Percentiles rank a stretch among this genome's conserved stretches.
Conservation (phyloP, 208 protist species). For the Trypanosoma rangeli region DNA sequence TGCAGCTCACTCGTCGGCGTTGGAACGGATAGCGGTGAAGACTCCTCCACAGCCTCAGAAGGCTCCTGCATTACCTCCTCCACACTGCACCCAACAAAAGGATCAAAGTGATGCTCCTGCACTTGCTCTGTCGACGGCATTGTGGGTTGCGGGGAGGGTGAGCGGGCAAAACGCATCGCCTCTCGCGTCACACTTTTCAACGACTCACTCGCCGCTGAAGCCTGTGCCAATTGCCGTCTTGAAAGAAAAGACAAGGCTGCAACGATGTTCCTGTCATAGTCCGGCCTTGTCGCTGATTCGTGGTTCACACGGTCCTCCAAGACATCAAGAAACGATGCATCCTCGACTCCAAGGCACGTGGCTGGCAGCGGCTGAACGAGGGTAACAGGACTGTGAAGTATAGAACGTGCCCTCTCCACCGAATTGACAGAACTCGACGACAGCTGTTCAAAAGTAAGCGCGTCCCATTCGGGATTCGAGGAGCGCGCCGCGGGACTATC, state of each 20-base stretch:
- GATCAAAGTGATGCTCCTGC: constrained; percentile 14
- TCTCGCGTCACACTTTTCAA: neutral
- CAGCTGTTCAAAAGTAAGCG: neutral
- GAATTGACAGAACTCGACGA: constrained; percentile 20
- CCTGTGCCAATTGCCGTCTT: neutral
- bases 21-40: neutral
- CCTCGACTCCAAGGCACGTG: constrained; percentile 42
- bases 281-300: constrained; percentile 21
- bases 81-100: neutral
- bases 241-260: constrained; percentile 44
- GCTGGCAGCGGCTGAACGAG: constrained; percentile 46
- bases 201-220: neutral
- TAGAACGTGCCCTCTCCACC: neutral
- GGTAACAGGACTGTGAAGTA: constrained; percentile 43
- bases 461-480: neutral
- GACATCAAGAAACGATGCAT: constrained; percentile 22
- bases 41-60: neutral
- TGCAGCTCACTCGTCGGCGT: neutral
- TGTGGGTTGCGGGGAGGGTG: neutral
- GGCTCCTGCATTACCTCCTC: neutral
- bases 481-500: constrained; percentile 15
- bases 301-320: constrained; percentile 30
- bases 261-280: constrained; percentile 32
- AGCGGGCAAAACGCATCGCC: neutral
- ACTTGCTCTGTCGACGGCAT: neutral